Evolutionary conservation across 1,284 basidiomycete species (phyloP), one percentile per base, ranked within the genome.

Genomic region (Papiliotrema flavescens): DNA sequence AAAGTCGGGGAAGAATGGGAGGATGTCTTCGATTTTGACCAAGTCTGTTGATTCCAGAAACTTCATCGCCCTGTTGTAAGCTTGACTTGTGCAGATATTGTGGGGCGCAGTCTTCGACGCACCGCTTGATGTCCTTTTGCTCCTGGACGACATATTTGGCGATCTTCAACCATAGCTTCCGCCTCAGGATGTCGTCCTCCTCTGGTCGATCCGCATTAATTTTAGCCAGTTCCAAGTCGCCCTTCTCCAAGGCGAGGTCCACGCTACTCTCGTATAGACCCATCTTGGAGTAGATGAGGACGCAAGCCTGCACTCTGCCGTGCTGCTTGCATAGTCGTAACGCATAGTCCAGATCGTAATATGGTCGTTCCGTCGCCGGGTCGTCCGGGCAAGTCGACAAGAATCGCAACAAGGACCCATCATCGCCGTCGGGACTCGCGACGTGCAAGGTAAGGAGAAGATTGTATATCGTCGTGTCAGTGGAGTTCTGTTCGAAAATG

Each of bases 1-100:
- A 75, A 99, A 99, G 77, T 98, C 95, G 2, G 96, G 95, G 85
- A 99, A 98, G 85, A 98, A 98, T 2, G 96, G 96, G 23, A 99
- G 79, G 51, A 98, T 95, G 71, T 99, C 96, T 74, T 99, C 96
- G 62, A 99, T 95, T 76, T 97, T 95, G 69, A 99, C 84, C 26
- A 98, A 78, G 66, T 93, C 88, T 0, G 95, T 96, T 56, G 90
- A 88, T 67, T 96, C 90, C 60, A 98, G 80, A 79, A 98, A 98
- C 35, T 83, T 84, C 90, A 98, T 98, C 17, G 95, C 96, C 49
- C 93, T 96, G 65, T 43, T 11, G 28, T 32, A 11, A 51, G 57
- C 39, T 37, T 15, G 49, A 39, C 34, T 19, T 24, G 11, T 39
- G 43, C 36, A 49, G 40, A 7, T 9, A 23, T 19, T 20, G 4